These are phyloP conservation scores for Sugiyamaella mastotermitis DNA, from an alignment of 805 yeast species.

Conservation along the genomic window DNA sequence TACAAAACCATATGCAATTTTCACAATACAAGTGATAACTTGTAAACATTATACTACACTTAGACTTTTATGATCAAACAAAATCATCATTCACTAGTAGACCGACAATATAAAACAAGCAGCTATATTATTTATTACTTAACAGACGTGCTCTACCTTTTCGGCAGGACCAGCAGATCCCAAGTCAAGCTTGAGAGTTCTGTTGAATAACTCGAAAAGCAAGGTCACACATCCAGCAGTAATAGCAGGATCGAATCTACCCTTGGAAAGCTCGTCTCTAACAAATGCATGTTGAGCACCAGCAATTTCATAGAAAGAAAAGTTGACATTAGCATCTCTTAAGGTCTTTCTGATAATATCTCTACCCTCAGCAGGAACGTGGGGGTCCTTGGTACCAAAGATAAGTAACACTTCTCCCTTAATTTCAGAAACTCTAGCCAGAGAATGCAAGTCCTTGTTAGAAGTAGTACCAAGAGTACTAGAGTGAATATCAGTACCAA, in stretches of 20 bases:
- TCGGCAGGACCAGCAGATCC: slow-evolving; percentile 51
- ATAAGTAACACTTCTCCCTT: slow-evolving; percentile 57
- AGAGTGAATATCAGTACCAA: slow-evolving; percentile 74
- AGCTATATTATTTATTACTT: no score
- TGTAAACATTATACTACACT: no score
- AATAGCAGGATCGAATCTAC: slow-evolving; percentile 75
- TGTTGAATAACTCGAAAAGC: slow-evolving; percentile 62
- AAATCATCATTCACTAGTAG: no score
- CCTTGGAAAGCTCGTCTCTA: slow-evolving; percentile 72
- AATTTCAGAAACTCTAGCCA: slow-evolving; percentile 49
- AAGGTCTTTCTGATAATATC: slow-evolving; percentile 59
- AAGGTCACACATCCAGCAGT: slow-evolving; percentile 63
- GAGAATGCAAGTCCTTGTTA: slow-evolving; percentile 51
- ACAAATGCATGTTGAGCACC: slow-evolving; percentile 84
- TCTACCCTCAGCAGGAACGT: slow-evolving; percentile 73
- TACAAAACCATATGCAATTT: no score
- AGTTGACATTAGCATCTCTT: slow-evolving; percentile 52
- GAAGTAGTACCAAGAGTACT: slow-evolving; percentile 58
- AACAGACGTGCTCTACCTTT: slow-evolving; percentile 61
- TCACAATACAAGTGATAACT: no score
- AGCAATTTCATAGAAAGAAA: slow-evolving; percentile 67
- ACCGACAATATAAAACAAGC: no score
- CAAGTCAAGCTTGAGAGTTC: slow-evolving; percentile 58
- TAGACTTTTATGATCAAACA: no score
- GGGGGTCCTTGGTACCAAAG: slow-evolving; percentile 74